Percentiles rank a stretch among this genome's conserved stretches.
These are phyloP conservation scores for Beauveria sp. DNA, from an alignment of 2,329 filamentous ascomycete genomes.

Conservation along the genomic window DNA sequence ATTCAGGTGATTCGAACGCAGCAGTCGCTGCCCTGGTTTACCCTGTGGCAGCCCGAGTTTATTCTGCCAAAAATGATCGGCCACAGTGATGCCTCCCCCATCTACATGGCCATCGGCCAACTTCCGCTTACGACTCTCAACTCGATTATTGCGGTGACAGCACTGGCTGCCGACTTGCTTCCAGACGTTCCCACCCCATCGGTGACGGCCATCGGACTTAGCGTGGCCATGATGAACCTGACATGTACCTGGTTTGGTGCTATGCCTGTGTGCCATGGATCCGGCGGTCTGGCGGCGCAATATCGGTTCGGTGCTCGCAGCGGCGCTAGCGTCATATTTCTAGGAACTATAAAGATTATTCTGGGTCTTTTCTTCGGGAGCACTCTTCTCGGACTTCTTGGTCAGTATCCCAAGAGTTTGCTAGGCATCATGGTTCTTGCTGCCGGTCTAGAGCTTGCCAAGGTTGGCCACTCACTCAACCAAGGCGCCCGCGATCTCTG, in stretches of 20 bases:
- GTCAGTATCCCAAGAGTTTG: constrained; percentile 65
- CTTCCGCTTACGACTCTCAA: constrained; percentile 88
- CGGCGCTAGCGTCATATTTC: constrained; percentile 71
- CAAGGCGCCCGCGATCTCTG: constrained; percentile 56
- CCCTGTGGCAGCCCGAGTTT: constrained; percentile 52
- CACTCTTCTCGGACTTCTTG: constrained; percentile 62
- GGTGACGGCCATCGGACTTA: constrained; percentile 71
- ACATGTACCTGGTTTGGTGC: constrained; percentile 83
- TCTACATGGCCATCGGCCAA: constrained; percentile 69
- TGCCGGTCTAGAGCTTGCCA: constrained; percentile 78
- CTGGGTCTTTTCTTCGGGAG: constrained; percentile 71
- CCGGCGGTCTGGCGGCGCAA: constrained; percentile 83
- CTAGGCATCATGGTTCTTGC: constrained; percentile 86
- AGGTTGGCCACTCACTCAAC: constrained; percentile 78
- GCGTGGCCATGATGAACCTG: constrained; percentile 78
- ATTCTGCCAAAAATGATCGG: constrained; percentile 28
- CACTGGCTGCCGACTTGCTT: constrained; percentile 70
- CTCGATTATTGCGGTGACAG: constrained; percentile 80
- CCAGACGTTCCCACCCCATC: constrained; percentile 60
- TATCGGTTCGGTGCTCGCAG: constrained; percentile 87
- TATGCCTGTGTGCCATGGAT: constrained; percentile 94
- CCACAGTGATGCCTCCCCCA: constrained; percentile 23
- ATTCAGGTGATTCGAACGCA: constrained; percentile 26
- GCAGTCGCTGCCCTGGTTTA: constrained; percentile 41
- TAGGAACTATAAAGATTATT: constrained; percentile 68